phyloP scores from a whole-genome alignment of 495 filamentous ascomycete species.

The Penicillium pulvis region DNA sequence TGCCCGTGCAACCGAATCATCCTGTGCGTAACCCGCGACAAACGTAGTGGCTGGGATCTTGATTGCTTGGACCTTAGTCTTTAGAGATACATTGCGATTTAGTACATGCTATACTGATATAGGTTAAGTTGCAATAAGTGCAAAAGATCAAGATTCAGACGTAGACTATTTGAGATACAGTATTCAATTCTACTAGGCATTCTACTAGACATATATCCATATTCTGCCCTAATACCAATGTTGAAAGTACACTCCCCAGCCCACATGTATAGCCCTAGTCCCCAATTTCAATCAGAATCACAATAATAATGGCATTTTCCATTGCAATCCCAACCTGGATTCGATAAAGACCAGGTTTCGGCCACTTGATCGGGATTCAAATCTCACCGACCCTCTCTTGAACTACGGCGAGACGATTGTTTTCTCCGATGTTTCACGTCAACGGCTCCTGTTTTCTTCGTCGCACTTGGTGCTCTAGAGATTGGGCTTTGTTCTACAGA shows the following conservation, averaged over 20 bases:
- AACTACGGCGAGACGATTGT: background rate
- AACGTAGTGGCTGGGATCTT: background rate
- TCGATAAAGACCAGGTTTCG: background rate
- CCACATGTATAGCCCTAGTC: background rate
- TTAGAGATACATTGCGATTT: no score
- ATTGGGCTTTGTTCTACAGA: background rate
- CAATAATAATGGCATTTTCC: background rate
- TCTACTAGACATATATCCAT: no score
- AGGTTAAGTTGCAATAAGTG: no score
- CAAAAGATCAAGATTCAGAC: no score
- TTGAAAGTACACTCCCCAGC: no score
- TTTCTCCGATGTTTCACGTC: conserved; percentile 22
- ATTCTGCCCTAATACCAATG: no score
- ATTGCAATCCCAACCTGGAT: background rate
- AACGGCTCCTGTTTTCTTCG: conserved; percentile 18
- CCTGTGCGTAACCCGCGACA: conserved; percentile 5
- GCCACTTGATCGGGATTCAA: background rate
- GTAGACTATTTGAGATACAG: no score
- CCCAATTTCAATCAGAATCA: background rate
- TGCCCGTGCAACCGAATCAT: conserved; percentile 21
- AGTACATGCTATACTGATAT: no score
- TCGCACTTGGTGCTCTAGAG: background rate
- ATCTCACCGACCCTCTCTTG: background rate
- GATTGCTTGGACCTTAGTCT: background rate
- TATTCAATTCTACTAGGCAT: no score